Evolutionary conservation across 192 early-diverging fungal species (phyloP), one percentile per base, ranked within the genome.

Genomic region (Piromyces finnis): DNA sequence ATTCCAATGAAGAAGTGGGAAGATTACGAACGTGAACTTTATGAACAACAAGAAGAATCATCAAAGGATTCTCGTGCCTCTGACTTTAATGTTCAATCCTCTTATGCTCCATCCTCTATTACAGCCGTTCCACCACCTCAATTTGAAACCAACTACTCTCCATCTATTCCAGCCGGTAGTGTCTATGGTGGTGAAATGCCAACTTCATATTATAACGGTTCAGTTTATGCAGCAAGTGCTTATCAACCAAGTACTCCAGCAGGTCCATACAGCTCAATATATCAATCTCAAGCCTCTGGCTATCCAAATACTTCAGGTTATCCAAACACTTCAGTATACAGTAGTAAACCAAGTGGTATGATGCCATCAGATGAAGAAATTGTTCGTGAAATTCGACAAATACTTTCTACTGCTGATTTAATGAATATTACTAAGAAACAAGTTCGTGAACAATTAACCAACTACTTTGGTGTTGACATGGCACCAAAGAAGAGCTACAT

Each of bases 401-500:
- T 97, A 28, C 84, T 97, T 29, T 82, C 84, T 32, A 90, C 87
- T 3, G 85, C 91, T 22, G 92, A 95, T 82, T 84, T 96, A 79
- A 90, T 90, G 83, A 85, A 86, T 2, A 85, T 95, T 37, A 95
- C 94, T 32, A 95, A 95, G 86, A 92, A 92, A 83, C 91, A 92
- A 83, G 92, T 97, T 78, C 87, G 93, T 12, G 90, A 93, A 36
- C 88, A 91, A 79, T 81, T 95, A 37, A 85, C 87, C 13, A 83
- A 82, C 5, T 82, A 89, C 30, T 96, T 94, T 84, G 90, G 91
- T 29, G 78, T 89, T 22, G 94, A 97, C 79, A 82, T 95, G 85
- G 82, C 83, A 0, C 68, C 83, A 12, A 84, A 88, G 81, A 90
- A 91, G 81, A 92, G 88, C 29, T 94, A 93, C 86, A 94, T 96